phyloP scores from a whole-genome alignment of 1,139 yeast species.

The Blastobotrys ciferrii region DNA sequence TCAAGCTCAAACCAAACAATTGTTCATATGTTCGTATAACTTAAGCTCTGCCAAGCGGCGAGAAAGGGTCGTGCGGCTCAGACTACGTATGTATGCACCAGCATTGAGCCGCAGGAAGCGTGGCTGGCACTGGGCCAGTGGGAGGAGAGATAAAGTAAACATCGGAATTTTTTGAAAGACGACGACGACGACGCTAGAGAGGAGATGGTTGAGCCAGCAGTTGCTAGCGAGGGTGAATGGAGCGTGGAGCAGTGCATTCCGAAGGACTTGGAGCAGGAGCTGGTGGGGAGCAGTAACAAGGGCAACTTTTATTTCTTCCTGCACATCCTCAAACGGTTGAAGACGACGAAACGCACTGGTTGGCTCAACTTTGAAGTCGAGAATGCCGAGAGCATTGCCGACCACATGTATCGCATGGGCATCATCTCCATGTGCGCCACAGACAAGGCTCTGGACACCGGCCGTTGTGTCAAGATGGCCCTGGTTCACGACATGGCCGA shows the following conservation, averaged over 20 bases:
- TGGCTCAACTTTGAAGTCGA: slow-evolving; percentile 63
- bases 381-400: slow-evolving; percentile 73
- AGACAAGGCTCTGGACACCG: slow-evolving; percentile 44
- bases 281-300: background rate
- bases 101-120: no score
- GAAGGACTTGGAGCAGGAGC: slow-evolving; percentile 1
- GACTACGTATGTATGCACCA: no score
- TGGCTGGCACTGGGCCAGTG: no score
- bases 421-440: slow-evolving; percentile 75
- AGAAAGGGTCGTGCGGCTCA: no score
- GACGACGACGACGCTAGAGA: background rate
- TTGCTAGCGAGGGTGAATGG: background rate
- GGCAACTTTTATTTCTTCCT: slow-evolving; percentile 44
- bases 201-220: background rate
- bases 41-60: no score
- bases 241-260: background rate
- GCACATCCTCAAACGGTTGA: slow-evolving; percentile 71
- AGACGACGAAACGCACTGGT: slow-evolving; percentile 85
- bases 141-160: background rate
- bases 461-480: slow-evolving; percentile 78
- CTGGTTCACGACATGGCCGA: slow-evolving; percentile 94
- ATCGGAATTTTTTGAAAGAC: background rate
- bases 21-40: no score
- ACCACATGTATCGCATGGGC: slow-evolving; percentile 97
- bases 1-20: no score